Evolutionary conservation across 1,284 basidiomycete species (phyloP).

Genomic region (Leccinum pachyderme): DNA sequence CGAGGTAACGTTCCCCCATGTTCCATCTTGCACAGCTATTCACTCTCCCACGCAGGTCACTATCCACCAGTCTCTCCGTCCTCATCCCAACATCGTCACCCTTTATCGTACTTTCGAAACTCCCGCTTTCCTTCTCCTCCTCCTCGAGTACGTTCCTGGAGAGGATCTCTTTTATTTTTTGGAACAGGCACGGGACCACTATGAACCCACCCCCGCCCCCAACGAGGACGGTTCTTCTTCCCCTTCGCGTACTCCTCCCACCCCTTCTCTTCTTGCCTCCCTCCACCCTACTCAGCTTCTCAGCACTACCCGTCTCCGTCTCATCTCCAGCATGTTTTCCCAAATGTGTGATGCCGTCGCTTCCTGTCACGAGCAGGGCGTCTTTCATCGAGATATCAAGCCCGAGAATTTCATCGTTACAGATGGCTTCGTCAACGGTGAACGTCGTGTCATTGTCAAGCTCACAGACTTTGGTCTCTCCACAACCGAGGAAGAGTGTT

Average conservation of each 20-base stretch:
- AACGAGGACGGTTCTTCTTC: conserved; percentile 43
- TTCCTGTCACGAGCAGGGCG: conserved; percentile 89
- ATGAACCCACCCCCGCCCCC: conserved; percentile 55
- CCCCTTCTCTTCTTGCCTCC: conserved; percentile 89
- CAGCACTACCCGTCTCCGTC: conserved; percentile 80
- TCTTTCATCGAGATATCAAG: conserved; percentile 98
- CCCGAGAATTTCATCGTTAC: conserved; percentile 96
- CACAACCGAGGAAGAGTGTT: conserved; percentile 83
- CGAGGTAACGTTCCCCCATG: conserved; percentile 55
- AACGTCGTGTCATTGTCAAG: conserved; percentile 86
- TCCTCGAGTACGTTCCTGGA: conserved; percentile 93
- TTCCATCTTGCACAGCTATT: conserved; percentile 9
- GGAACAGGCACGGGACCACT: conserved; percentile 87
- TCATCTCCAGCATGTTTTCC: conserved; percentile 95
- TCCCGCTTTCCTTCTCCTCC: conserved; percentile 73
- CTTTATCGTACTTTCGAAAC: conserved; percentile 89
- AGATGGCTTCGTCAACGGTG: conserved; percentile 62
- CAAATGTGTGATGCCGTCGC: conserved; percentile 98
- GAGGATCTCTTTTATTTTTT: conserved; percentile 98
- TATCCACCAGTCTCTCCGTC: conserved; percentile 90
- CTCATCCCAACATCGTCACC: conserved; percentile 94
- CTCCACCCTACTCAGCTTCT: conserved; percentile 82
- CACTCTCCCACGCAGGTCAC: conserved; percentile 57
- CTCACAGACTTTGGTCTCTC: conserved; percentile 97
- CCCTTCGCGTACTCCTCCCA: conserved; percentile 75